A percentile compares a stretch with the other conserved stretches of the same genome.
These are phyloP conservation scores for Thermomucor indicae-seudaticae DNA, from an alignment of 371 early-diverging fungal genomes.

Conservation along the genomic window DNA sequence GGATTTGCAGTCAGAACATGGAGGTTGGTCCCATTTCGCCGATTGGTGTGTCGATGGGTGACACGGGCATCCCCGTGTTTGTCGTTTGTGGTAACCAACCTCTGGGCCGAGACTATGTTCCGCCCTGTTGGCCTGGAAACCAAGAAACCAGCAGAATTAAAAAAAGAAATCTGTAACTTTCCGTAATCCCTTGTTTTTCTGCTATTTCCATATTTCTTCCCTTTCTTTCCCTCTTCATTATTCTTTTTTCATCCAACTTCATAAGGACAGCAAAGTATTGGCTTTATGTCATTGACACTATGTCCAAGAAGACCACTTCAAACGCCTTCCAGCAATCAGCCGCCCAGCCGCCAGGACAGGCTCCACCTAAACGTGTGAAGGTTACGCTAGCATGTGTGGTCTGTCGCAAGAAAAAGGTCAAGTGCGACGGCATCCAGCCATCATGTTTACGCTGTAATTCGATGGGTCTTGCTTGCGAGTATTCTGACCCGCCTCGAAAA, in stretches of 20 bases:
- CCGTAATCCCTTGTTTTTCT: too few species aligned
- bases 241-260: neutral
- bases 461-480: slow-evolving; percentile 33
- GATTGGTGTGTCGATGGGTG: too few species aligned
- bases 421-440: slow-evolving; percentile 47
- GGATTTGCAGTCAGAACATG: too few species aligned
- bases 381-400: slow-evolving; percentile 43
- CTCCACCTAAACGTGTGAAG: slow-evolving; percentile 34
- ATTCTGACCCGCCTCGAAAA: slow-evolving; percentile 39
- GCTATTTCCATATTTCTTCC: slow-evolving; percentile 1
- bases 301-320: slow-evolving; percentile 15
- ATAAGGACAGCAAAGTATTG: neutral
- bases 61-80: too few species aligned
- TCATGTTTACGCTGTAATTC: slow-evolving; percentile 37
- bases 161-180: too few species aligned
- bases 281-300: slow-evolving; percentile 17
- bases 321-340: slow-evolving; percentile 10
- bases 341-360: slow-evolving; percentile 1
- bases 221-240: neutral
- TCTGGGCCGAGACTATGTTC: too few species aligned
- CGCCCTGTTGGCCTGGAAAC: too few species aligned
- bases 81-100: too few species aligned
- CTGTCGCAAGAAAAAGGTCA: slow-evolving; percentile 50
- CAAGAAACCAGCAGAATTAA: too few species aligned
- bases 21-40: too few species aligned